Evolutionary conservation across 768 basidiomycete genomes (phyloP), one percentile per base, ranked within the genome.

Genomic region (Mycena chlorophos): DNA sequence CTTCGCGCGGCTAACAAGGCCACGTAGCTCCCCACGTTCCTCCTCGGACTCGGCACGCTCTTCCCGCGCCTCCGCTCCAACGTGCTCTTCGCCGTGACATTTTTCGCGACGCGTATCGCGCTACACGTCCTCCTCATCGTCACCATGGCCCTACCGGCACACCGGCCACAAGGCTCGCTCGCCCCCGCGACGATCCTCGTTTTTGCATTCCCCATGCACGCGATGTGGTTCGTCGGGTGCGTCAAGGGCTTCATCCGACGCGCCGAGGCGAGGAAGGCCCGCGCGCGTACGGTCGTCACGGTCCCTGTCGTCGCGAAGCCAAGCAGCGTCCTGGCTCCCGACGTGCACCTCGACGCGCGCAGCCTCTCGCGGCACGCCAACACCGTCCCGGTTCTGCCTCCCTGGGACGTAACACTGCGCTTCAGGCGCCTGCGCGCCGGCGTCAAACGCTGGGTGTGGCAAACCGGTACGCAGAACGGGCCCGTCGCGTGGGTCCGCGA

Each of bases 141-240:
- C 19, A 58, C 73, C 0, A 73, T 73, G 37, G 38, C 66, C 46
- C 29, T 66, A 3, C 55, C 63, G 27, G 55, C 61, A 34, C 69
- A 72, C 49, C 67, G 78, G 22, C 39, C 62, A 0, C 58, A 66
- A 3, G 73, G 75, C 13, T 75, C 76, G 1, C 68, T 64, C 37
- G 57, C 74, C 2, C 82, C 83, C 1, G 66, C 70, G 0, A 57
- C 68, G 26, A 56, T 81, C 50, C 69, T 82, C 51, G 57, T 65
- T 5, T 55, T 66, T 45, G 75, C 81, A 25, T 71, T 81, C 30
- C 76, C 79, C 8, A 65, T 85, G 46, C 84, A 85, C 57, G 75
- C 73, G 2, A 62, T 72, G 31, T 85, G 84, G 84, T 84, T 85
- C 68, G 49, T 59, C 2, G 78, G 78, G 12, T 82, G 78, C 52